Percentiles rank a stretch among this genome's conserved stretches.
phyloP scores from a whole-genome alignment of 106 monocot species.

The Alisma plantagoaquatica region DNA sequence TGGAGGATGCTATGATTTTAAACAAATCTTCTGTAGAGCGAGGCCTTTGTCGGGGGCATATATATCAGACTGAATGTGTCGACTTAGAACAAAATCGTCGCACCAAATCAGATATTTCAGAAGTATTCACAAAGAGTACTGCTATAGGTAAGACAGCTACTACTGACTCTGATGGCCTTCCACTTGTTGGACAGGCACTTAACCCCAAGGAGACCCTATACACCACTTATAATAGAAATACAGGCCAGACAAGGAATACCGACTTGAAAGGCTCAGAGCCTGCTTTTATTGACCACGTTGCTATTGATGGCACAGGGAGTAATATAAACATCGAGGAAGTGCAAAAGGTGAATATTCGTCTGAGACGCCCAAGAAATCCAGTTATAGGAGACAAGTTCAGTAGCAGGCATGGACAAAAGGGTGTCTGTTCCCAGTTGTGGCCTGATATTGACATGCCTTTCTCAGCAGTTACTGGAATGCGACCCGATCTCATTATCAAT shows the following conservation, averaged over 20 bases:
- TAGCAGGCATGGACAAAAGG: constrained; percentile 97
- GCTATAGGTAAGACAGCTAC: constrained; percentile 14
- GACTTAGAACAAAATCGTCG: constrained; percentile 47
- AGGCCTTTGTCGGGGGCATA: constrained; percentile 78
- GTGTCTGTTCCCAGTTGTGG: constrained; percentile 97
- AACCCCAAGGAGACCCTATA: constrained; percentile 54
- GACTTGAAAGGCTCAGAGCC: constrained; percentile 67
- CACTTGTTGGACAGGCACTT: constrained; percentile 75
- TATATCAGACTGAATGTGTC: constrained; percentile 88
- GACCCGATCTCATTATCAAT: constrained; percentile 96
- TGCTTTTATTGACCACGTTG: constrained; percentile 65
- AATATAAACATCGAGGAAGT: constrained; percentile 26
- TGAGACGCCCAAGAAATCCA: constrained; percentile 69
- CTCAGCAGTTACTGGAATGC: constrained; percentile 86
- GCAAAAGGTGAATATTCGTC: constrained; percentile 64
- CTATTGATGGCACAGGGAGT: constrained; percentile 54
- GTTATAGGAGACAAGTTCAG: constrained; percentile 98
- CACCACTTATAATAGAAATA: constrained; percentile 48
- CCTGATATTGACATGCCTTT: constrained; percentile 99
- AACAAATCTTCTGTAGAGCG: constrained; percentile 96
- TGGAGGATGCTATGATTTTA: constrained; percentile 99
- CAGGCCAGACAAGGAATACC: constrained; percentile 24
- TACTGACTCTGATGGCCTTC: constrained; percentile 91
- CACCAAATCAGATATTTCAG: constrained; percentile 20
- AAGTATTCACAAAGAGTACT: constrained; percentile 56